Evolutionary conservation across 192 early-diverging fungal genomes (phyloP).

Genomic region (Podila clonocystis): DNA sequence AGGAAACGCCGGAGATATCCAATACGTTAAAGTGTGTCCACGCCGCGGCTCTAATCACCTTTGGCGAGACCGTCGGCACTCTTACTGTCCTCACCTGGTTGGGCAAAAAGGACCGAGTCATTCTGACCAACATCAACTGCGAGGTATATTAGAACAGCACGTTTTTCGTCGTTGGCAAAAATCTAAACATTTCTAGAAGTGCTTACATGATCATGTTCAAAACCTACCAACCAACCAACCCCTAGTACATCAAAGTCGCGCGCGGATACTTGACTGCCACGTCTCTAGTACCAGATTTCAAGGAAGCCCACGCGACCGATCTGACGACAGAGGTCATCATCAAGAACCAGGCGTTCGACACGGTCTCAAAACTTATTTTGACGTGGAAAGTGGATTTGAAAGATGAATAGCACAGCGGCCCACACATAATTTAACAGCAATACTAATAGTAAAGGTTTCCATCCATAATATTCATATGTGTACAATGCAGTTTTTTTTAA

Average conservation of each 20-base stretch:
- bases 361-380: slow-evolving; percentile 36
- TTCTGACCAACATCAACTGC: slow-evolving; percentile 48
- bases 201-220: not conserved
- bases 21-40: slow-evolving; percentile 60
- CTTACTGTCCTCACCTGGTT: slow-evolving; percentile 55
- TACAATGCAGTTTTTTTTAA: not conserved
- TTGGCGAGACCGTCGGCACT: slow-evolving; percentile 59
- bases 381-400: slow-evolving; percentile 34
- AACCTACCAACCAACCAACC: not conserved
- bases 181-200: too few relatives aligned
- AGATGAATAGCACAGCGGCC: not conserved
- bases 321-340: slow-evolving; percentile 25
- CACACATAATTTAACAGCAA: not conserved
- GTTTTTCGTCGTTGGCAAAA: too few relatives aligned
- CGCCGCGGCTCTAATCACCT: slow-evolving; percentile 57
- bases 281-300: slow-evolving; percentile 6
- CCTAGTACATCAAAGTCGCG: slow-evolving; percentile 22
- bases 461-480: not conserved
- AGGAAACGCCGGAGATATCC: slow-evolving; percentile 56
- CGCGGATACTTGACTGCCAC: slow-evolving; percentile 25
- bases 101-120: slow-evolving; percentile 56
- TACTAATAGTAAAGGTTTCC: not conserved
- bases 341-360: slow-evolving; percentile 29
- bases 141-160: too few relatives aligned
- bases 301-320: not conserved